Conservation (phyloP, 1,284 basidiomycete species). For the Pyrrhoderma noxium region DNA sequence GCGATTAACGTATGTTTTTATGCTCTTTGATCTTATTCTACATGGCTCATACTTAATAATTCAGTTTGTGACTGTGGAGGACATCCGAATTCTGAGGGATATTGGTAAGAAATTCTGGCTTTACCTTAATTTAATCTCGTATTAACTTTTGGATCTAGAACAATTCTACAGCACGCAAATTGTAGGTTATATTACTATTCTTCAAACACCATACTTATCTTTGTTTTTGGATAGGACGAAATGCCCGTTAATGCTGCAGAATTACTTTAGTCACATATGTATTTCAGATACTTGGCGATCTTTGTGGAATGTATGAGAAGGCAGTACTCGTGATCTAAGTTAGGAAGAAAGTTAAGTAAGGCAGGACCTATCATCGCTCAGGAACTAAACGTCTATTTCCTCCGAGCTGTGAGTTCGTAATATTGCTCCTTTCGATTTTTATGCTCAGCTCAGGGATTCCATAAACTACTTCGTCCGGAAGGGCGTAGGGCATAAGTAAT, state of each 20-base stretch:
- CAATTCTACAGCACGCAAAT: slow-evolving; percentile 88
- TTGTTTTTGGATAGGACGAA: slow-evolving; percentile 60
- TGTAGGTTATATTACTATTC: slow-evolving; percentile 36
- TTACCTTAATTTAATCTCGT: slow-evolving; percentile 15
- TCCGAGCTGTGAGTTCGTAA: too few species aligned
- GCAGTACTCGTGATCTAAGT: too few species aligned
- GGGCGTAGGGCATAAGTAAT: neutral
- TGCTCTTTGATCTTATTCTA: slow-evolving; percentile 22
- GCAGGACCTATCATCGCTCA: too few species aligned
- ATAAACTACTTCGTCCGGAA: neutral
- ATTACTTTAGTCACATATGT: slow-evolving; percentile 39
- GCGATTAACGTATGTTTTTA: slow-evolving; percentile 68
- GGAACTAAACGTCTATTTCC: too few species aligned
- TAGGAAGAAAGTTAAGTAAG: too few species aligned
- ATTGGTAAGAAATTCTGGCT: slow-evolving; percentile 49
- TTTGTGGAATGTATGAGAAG: too few species aligned
- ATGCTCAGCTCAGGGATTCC: neutral
- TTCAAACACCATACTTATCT: slow-evolving; percentile 14
- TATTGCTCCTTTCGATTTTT: too few species aligned
- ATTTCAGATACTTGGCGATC: neutral
- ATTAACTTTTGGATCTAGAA: slow-evolving; percentile 37
- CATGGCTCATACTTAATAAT: slow-evolving; percentile 16
- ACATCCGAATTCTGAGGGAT: slow-evolving; percentile 85
- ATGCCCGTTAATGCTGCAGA: slow-evolving; percentile 92
- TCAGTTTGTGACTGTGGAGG: slow-evolving; percentile 87